Evolutionary conservation across 2,329 filamentous ascomycete species (phyloP).

Genomic region (Aspergillus carbonarius): DNA sequence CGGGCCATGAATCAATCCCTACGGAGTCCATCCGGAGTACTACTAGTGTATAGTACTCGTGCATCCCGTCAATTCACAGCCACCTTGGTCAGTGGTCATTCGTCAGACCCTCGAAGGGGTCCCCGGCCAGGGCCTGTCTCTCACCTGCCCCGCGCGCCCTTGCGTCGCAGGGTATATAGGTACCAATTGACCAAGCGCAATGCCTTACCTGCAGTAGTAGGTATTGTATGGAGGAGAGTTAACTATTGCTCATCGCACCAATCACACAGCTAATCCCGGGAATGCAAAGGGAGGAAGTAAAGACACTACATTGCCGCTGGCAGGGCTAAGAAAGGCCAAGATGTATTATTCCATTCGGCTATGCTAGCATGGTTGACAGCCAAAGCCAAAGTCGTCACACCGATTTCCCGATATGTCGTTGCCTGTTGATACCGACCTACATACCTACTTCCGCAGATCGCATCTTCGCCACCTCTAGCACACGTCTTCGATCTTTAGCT

Average conservation of each 20-base stretch:
- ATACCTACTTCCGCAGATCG: neutral
- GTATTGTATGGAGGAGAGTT: no score
- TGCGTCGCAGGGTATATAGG: neutral
- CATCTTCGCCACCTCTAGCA: conserved; percentile 52
- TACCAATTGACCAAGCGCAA: no score
- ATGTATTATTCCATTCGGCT: neutral
- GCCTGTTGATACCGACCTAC: neutral
- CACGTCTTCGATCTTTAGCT: conserved; percentile 67
- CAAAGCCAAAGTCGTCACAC: neutral
- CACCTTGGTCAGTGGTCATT: neutral
- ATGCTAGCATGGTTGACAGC: neutral
- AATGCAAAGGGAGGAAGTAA: neutral
- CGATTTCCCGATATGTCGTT: neutral
- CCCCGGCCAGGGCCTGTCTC: neutral
- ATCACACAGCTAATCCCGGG: neutral
- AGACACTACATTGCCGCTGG: neutral
- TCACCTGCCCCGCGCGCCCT: neutral
- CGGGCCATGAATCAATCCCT: no score
- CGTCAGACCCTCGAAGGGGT: neutral
- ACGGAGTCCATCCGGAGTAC: no score
- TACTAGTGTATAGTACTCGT: no score
- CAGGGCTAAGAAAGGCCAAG: neutral
- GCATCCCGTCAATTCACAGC: neutral
- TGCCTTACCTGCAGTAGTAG: neutral
- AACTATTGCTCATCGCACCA: neutral